Evolutionary conservation across 2,329 filamentous ascomycete genomes (phyloP), one percentile per base, ranked within the genome.

Genomic region (Pseudopithomyces maydicus): DNA sequence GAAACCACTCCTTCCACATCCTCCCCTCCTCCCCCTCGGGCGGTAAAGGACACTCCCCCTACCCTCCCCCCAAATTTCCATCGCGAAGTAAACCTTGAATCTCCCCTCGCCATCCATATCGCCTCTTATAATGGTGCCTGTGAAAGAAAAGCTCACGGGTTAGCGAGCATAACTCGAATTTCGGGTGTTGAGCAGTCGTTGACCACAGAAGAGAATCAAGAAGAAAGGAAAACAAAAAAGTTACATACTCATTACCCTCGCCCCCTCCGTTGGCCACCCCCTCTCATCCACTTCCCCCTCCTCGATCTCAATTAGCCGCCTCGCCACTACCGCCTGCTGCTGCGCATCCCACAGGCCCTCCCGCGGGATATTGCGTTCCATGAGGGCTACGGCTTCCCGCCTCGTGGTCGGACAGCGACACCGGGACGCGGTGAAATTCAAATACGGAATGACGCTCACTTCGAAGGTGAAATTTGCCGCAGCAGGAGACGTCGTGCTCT

Each of bases 401-500:
- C 66, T 61, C 19, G 65, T 70, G 3, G 35, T 20, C 0, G 67
- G 67, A 38, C 66, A 68, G 4, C 67, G 61, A 44, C 67, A 70
- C 11, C 55, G 55, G 1, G 50, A 57, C 32, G 62, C 65, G 10
- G 36, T 41, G 19, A 62, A 55, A 35, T 58, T 62, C 3, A 65
- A 53, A 11, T 20, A 22, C 6, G 57, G 59, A n/a, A 68, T 68
- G 5, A 68, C 32, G 1, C 53, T 55, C 5, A 65, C 57, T 33
- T 69, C 63, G 38, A 69, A 67, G 6, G 65, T 66, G 20, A 67
- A 68, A 5, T 62, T 56, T 17, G 66, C 62, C 2, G 56, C 54
- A 29, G 51, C 49, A 10, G 44, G n/a, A 10, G 43, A 55, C 11
- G 33, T 29, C 10, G 20, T 33, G 41, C 19, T 29, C 26, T 29